These are phyloP conservation scores for Boletus coccyginus DNA, from an alignment of 768 basidiomycete species.

Conservation along the genomic window DNA sequence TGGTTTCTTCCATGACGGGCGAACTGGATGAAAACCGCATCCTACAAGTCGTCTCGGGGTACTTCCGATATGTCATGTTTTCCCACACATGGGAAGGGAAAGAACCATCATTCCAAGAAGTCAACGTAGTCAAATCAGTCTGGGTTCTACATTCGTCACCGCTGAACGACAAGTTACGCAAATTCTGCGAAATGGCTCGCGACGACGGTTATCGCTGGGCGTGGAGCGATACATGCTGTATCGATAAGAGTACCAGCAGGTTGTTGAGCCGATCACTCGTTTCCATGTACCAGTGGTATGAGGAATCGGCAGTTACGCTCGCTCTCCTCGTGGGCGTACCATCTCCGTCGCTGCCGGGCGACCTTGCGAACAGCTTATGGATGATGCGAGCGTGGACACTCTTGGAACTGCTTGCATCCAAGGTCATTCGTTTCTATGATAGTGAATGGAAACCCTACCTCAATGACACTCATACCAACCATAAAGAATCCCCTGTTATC, in stretches of 20 bases:
- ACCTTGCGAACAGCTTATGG: conserved; percentile 5
- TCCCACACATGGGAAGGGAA: conserved; percentile 16
- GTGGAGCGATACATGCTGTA: conserved; percentile 14
- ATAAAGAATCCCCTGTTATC: conserved; percentile 7
- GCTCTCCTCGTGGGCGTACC: conserved; percentile 1
- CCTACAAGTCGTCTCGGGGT: conserved; percentile 1
- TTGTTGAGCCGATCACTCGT: conserved; percentile 1
- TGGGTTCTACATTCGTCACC: conserved; percentile 1
- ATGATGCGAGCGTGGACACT: conserved; percentile 14
- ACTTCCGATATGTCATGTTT: conserved; percentile 15
- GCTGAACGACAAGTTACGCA: conserved; percentile 7
- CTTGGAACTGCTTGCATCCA: conserved; percentile 11
- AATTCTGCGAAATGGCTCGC: conserved; percentile 7
- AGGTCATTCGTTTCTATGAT: conserved; percentile 9
- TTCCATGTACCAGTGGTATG: conserved; percentile 13
- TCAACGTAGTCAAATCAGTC: conserved; percentile 7
- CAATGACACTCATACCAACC: background rate
- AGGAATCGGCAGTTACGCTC: conserved; percentile 4
- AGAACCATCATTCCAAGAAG: conserved; percentile 13
- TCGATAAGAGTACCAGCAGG: conserved; percentile 2
- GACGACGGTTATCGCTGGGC: conserved; percentile 11
- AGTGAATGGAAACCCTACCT: conserved; percentile 13
- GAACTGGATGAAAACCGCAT: conserved; percentile 8
- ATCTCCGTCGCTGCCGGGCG: conserved; percentile 2
- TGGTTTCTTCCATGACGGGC: conserved; percentile 8